phyloP scores from a whole-genome alignment of 805 yeast genomes.

The Saccharomycopsis oosterbeekiorum region DNA sequence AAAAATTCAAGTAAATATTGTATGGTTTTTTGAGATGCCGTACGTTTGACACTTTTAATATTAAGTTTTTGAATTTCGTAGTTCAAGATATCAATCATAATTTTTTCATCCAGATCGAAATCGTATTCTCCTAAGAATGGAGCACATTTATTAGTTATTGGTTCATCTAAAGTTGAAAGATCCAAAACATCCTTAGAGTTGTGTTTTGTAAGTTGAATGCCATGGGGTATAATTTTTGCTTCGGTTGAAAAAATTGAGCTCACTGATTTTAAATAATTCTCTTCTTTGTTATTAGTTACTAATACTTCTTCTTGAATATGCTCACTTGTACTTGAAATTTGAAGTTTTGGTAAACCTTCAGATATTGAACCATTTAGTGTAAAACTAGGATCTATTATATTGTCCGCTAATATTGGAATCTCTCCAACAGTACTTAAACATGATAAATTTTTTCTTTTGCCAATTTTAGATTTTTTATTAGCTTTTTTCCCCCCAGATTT shows the following conservation, averaged over 20 bases:
- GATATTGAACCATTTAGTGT: not conserved
- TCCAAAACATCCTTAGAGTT: not conserved
- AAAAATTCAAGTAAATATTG: not conserved
- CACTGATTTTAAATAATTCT: not conserved
- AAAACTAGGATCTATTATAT: not conserved
- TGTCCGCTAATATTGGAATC: not conserved
- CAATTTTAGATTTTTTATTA: not conserved
- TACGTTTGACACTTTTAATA: not conserved
- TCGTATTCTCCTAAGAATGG: constrained; percentile 7
- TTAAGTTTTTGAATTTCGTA: constrained; percentile 8
- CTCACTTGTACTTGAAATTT: not conserved
- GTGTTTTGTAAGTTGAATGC: not conserved
- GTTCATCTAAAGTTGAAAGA: constrained; percentile 1
- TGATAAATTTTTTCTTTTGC: not conserved
- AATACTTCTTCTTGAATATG: not conserved
- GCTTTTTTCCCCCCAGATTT: not conserved
- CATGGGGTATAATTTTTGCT: not conserved
- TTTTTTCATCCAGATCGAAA: constrained; percentile 1
- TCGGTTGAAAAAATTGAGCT: not conserved
- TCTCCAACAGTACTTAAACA: not conserved
- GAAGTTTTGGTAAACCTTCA: not conserved
- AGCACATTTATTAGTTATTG: constrained; percentile 1
- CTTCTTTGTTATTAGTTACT: not conserved
- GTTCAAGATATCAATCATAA: constrained; percentile 7
- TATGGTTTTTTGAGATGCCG: not conserved